Evolutionary conservation across 106 monocot species (phyloP), one percentile per base, ranked within the genome.

Genomic region (Amphibolis antarctica): DNA sequence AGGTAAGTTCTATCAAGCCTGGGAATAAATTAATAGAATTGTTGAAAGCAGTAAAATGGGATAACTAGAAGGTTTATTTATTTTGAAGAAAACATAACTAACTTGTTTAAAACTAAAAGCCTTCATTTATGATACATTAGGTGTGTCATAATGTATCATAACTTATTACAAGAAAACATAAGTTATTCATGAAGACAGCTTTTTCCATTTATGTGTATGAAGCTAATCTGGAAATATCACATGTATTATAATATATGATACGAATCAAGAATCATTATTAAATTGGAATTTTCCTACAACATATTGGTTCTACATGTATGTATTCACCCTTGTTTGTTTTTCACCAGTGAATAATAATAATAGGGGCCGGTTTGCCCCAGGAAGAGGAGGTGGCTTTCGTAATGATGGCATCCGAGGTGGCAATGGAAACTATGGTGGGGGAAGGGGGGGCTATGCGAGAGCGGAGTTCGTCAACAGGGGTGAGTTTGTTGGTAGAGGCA

Each of bases 361-460:
- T 66, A 64, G 75, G 63, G 84, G 84, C 45, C 74, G 88, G 25
- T 82, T 66, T 72, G 13, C 48, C 11, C 57, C 76, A 45, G 79
- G 81, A 36, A 79, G 81, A 2, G 67, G 69, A 67, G 76, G 81
- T 1, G 76, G 75, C 17, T 88, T 75, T 56, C 79, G 83, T 15
- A 64, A 60, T 18, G 81, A 82, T 22, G 82, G 36, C 2, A 36
- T 7, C 36, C 2, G 88, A 66, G 78, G 83, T 0, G 81, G 81
- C 18, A 14, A 44, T 53, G 83, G 79, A 0, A 62, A 20, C 66
- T 36, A 36, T 7, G 71, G 71, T 22, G 63, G 81, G 9, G 88
- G 4, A 36, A 36, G 88, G 21, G 79, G 88, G 57, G 74, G 79
- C 28, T 88, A 81, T 42, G 53, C 30, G 55, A 58, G 81, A 66